Evolutionary conservation across 495 filamentous ascomycete species (phyloP), one percentile per base, ranked within the genome.

Genomic region (Neurospora tetraspora): DNA sequence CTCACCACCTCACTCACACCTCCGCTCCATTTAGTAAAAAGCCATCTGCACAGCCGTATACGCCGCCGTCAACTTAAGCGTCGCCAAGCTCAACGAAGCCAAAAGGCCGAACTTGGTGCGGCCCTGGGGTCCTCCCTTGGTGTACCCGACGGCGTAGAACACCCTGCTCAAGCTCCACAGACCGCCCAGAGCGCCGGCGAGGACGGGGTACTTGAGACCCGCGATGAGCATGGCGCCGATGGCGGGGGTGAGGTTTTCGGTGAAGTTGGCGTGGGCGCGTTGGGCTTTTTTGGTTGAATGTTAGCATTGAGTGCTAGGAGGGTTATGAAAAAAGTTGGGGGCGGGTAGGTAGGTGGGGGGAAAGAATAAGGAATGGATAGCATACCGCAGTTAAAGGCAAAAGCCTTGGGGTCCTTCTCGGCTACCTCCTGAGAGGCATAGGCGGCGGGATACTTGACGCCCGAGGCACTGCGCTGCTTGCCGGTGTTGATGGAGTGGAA

Each of bases 181-280:
- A 7, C 78, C 83, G 27, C 89, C 88, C 16, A 91, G 74, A 4
- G 70, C 78, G 8, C 88, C 83, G 1, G 88, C 85, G 2, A 83
- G 75, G 23, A 84, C 73, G 1, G 91, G 91, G 81, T 88, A 90
- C 74, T 85, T 80, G 73, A 89, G 76, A 39, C 85, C 83, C 20
- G 84, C 78, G 39, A 91, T 83, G 69, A 91, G 80, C 23, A 92
- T 81, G 39, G 83, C 84, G 47, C 82, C 84, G 40, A 92, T 78
- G 82, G 90, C 84, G 37, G 89, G 84, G 5, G 88, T 76, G 20
- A 88, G 79, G 78, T 91, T 91, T 81, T 94, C 92, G 69, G 88
- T 83, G 81, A 87, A 93, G 81, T 93, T 92, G 74, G 81, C 77
- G 83, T 94, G 92, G 6, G 91, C 89, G 70, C 91, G 88, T 80